Evolutionary conservation across 768 basidiomycete species (phyloP).

Genomic region (Lactarius trivialis): DNA sequence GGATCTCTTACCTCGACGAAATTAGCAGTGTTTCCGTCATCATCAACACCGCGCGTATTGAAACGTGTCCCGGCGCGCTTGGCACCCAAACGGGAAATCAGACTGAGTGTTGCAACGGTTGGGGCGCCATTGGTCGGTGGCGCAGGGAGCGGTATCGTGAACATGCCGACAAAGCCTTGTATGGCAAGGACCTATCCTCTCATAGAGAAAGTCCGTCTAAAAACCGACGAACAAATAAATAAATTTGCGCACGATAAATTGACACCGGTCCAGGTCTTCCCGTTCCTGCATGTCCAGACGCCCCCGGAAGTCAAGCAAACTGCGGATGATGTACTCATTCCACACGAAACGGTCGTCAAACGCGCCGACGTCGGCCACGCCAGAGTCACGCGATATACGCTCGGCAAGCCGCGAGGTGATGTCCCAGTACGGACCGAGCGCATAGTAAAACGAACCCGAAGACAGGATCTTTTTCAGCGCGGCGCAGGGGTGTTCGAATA

Average conservation of each 20-base stretch:
- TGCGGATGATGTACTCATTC: constrained; percentile 88
- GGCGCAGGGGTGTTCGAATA: constrained; percentile 85
- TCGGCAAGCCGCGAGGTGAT: constrained; percentile 75
- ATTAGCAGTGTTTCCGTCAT: constrained; percentile 91
- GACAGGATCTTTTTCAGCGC: constrained; percentile 88
- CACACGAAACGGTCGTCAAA: constrained; percentile 89
- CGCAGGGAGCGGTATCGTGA: constrained; percentile 67
- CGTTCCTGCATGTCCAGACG: constrained; percentile 64
- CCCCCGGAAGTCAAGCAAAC: constrained; percentile 83
- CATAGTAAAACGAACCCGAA: constrained; percentile 90
- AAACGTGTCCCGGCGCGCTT: constrained; percentile 96
- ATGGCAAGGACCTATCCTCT: constrained; percentile 68
- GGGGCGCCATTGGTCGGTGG: constrained; percentile 71
- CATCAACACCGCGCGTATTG: constrained; percentile 94
- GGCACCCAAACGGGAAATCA: constrained; percentile 88
- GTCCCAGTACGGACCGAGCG: constrained; percentile 80
- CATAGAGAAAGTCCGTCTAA: constrained; percentile 9
- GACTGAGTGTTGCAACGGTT: constrained; percentile 62
- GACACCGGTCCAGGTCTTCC: constrained; percentile 70
- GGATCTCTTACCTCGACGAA: constrained; percentile 72
- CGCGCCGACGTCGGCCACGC: constrained; percentile 42
- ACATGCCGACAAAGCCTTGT: constrained; percentile 89
- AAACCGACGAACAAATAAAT: constrained; percentile 8
- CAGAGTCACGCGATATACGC: constrained; percentile 50
- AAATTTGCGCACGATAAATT: constrained; percentile 65